phyloP scores from a whole-genome alignment of 371 early-diverging fungal genomes.

The Rhizopus microsporus region DNA sequence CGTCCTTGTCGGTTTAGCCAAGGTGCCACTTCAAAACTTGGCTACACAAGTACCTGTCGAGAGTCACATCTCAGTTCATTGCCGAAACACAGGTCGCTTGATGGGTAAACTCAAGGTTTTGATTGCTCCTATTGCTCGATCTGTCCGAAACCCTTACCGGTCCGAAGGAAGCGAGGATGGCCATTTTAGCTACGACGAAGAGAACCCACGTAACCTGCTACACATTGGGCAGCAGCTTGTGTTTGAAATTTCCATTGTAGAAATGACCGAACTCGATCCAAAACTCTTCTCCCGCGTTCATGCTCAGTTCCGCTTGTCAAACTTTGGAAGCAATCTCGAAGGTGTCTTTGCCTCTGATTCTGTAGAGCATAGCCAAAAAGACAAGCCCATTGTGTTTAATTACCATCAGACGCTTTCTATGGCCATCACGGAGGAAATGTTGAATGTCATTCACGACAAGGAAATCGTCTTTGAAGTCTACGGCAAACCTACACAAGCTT shows the following conservation, averaged over 20 bases:
- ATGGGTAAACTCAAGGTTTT: conserved; percentile 55
- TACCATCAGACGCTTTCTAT: conserved; percentile 66
- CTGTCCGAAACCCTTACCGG: conserved; percentile 25
- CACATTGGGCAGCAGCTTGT: conserved; percentile 60
- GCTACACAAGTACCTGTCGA: conserved; percentile 48
- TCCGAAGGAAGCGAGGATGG: not conserved
- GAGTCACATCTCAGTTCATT: conserved; percentile 53
- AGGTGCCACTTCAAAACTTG: conserved; percentile 50
- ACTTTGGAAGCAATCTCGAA: conserved; percentile 56
- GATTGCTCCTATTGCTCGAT: conserved; percentile 52
- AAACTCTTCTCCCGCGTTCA: conserved; percentile 71
- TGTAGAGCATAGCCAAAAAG: not conserved
- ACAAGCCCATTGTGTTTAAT: conserved; percentile 48
- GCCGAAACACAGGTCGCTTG: conserved; percentile 52
- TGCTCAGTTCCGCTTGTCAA: conserved; percentile 74
- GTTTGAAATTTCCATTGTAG: conserved; percentile 73
- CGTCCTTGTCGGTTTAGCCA: conserved; percentile 61
- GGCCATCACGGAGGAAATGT: conserved; percentile 44
- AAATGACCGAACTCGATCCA: conserved; percentile 69
- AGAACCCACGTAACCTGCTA: conserved; percentile 18
- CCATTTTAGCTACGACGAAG: conserved; percentile 7
- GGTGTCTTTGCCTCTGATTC: conserved; percentile 24
- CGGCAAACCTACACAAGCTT: conserved; percentile 46
- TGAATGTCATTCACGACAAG: conserved; percentile 48
- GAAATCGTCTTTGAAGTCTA: conserved; percentile 63